Evolutionary conservation across 768 basidiomycete genomes (phyloP).

Genomic region (Asterophora lycoperdoides): DNA sequence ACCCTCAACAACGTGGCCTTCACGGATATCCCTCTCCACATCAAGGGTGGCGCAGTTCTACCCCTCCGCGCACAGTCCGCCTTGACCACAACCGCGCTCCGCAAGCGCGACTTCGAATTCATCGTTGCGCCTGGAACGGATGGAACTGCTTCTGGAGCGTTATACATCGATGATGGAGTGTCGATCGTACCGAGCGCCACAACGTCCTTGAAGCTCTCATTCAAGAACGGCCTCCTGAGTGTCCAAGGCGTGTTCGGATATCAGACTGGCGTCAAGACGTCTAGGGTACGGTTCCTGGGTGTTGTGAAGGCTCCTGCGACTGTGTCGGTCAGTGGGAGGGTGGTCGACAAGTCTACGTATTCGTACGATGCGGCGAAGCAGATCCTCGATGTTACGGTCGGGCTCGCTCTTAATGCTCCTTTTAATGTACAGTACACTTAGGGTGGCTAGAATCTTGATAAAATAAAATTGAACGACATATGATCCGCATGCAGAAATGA

Average conservation of each 20-base stretch:
- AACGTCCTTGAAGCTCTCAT: conserved; percentile 33
- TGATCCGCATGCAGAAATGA: too few species aligned
- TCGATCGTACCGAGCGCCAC: conserved; percentile 33
- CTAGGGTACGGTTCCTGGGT: conserved; percentile 36
- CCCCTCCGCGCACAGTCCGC: conserved; percentile 51
- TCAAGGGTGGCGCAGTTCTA: conserved; percentile 54
- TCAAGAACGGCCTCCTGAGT: conserved; percentile 24
- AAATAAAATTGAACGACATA: too few species aligned
- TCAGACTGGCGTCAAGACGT: conserved; percentile 32
- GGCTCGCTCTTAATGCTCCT: conserved; percentile 29
- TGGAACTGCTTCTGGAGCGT: conserved; percentile 47
- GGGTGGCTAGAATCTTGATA: neutral
- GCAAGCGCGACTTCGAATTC: conserved; percentile 55
- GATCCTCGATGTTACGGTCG: conserved; percentile 43
- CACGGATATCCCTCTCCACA: conserved; percentile 59
- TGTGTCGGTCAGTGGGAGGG: conserved; percentile 28
- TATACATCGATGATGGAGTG: conserved; percentile 67
- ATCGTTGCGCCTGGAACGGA: conserved; percentile 53
- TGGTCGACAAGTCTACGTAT: conserved; percentile 17
- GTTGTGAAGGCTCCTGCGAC: conserved; percentile 26
- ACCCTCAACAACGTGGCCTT: conserved; percentile 45
- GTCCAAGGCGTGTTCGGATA: conserved; percentile 37
- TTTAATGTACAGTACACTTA: conserved; percentile 28
- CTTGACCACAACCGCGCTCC: conserved; percentile 57
- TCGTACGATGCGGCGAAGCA: conserved; percentile 34